A percentile compares a stretch with the other conserved stretches of the same genome.
These are phyloP conservation scores for Coemansia sp. DNA, from an alignment of 192 early-diverging fungal genomes.

Conservation along the genomic window DNA sequence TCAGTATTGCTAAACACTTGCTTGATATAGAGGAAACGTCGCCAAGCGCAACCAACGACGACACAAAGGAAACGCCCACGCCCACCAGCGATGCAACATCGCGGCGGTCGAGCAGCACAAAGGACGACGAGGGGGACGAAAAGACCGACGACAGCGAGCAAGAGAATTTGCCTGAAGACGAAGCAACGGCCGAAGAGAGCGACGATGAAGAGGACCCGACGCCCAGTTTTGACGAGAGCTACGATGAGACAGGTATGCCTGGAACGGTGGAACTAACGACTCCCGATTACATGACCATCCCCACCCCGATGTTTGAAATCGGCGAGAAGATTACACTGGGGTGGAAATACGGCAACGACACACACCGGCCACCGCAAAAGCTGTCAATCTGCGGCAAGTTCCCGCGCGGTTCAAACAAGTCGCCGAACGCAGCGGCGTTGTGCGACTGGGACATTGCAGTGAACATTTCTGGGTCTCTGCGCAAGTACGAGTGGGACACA, in stretches of 20 bases:
- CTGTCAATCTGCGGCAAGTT: conserved; percentile 46
- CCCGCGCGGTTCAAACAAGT: conserved; percentile 27
- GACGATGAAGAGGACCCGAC: background rate
- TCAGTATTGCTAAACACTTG: background rate
- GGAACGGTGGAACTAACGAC: conserved; percentile 30
- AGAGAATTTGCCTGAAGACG: background rate
- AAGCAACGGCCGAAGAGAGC: conserved; percentile 10
- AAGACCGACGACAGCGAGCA: conserved; percentile 9
- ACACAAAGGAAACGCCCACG: conserved; percentile 1
- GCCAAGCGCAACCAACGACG: background rate
- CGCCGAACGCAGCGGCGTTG: conserved; percentile 4
- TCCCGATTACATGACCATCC: conserved; percentile 24
- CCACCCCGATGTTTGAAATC: conserved; percentile 50
- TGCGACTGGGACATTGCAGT: conserved; percentile 52
- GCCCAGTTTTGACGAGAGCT: conserved; percentile 35
- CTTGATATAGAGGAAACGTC: background rate
- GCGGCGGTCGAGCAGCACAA: conserved; percentile 3
- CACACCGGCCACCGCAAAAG: conserved; percentile 28
- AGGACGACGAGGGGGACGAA: background rate
- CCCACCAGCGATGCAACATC: background rate
- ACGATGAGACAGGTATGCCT: conserved; percentile 38
- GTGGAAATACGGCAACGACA: conserved; percentile 40
- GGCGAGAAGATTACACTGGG: conserved; percentile 35
- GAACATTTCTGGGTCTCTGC: conserved; percentile 32
- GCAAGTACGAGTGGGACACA: conserved; percentile 47